These are phyloP conservation scores for Dictyostelium citrinum DNA, from an alignment of 78 protist species.

Conservation along the genomic window DNA sequence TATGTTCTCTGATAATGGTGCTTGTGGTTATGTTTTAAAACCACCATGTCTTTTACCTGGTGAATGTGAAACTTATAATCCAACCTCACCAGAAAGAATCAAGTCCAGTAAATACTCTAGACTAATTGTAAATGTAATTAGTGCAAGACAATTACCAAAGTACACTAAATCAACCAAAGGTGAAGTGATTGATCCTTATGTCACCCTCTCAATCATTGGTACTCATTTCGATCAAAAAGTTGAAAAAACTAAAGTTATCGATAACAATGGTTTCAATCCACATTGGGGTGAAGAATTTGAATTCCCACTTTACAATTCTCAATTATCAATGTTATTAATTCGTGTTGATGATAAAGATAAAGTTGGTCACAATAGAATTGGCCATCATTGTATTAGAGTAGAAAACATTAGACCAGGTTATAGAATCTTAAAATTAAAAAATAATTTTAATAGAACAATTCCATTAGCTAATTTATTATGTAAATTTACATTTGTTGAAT, in stretches of 20 bases:
- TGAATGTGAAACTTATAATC: not conserved
- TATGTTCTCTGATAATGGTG: conserved; percentile 78
- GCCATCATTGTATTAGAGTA: conserved; percentile 39
- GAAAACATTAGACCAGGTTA: conserved; percentile 53
- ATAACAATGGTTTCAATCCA: conserved; percentile 84
- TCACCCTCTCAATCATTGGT: conserved; percentile 64
- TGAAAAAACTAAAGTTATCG: conserved; percentile 29
- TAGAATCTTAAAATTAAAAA: conserved; percentile 25
- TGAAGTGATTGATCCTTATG: conserved; percentile 78
- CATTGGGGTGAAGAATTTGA: conserved; percentile 71
- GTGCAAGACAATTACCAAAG: conserved; percentile 81
- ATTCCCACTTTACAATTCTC: conserved; percentile 39
- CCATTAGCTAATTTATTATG: conserved; percentile 42
- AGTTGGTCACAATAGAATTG: conserved; percentile 62
- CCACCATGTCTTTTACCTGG: conserved; percentile 46
- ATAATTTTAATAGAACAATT: conserved; percentile 23
- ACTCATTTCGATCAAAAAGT: not conserved
- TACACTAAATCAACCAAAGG: conserved; percentile 30
- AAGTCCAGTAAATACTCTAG: conserved; percentile 5
- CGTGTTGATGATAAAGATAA: conserved; percentile 61
- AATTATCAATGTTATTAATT: conserved; percentile 55
- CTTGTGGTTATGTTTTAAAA: conserved; percentile 83
- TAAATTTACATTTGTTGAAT: conserved; percentile 25
- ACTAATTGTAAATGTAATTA: not conserved
- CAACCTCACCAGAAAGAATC: not conserved